Evolutionary conservation across 139 green algal species (phyloP), one percentile per base, ranked within the genome.

Genomic region (Nannochloris sp.): DNA sequence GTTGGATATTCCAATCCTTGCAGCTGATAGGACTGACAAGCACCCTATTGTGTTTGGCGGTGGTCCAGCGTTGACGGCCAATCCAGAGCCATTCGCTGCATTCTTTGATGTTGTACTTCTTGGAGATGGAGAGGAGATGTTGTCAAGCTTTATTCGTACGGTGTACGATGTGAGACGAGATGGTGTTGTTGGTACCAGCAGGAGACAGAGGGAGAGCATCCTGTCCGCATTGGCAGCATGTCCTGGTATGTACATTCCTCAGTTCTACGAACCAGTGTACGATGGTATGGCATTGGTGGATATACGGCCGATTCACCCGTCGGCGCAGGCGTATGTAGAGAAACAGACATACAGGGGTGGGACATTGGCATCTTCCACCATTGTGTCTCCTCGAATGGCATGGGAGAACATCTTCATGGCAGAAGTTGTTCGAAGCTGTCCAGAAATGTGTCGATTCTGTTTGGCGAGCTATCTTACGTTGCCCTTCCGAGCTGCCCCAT

Each of bases 371-470:
- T 49, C 27, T 36, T 78, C 64, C 12, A 76, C 77, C 12, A 76
- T 83, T 21, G 75, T 83, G 50, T 76, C 68, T 15, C 24, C 43
- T 4, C 44, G 53, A 6, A 83, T 83, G 76, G 76, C 76, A 1
- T 83, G 76, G 76, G 76, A 83, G 48, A 76, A 69, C 44, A 83
- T 83, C 46, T 83, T 65, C 61, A 83, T 83, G 76, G 66, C 75
- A 1, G 70, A 78, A 58, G 71, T 78, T 31, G 71, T 75, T 31
- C 70, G 76, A 60, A 75, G 62, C 61, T 83, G 76, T 46, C 76
- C 76, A 16, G 76, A 83, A 66, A 83, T 83, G 75, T 59, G 40
- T 57, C 61, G 76, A 48, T 83, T 83, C 53, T 83, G 76, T 70
- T 48, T 83, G 19, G 76, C 76, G 25, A 70, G 48, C 61, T 83